These are phyloP conservation scores for Aspergillus hortae DNA, from an alignment of 2,329 filamentous ascomycete species.

Conservation along the genomic window DNA sequence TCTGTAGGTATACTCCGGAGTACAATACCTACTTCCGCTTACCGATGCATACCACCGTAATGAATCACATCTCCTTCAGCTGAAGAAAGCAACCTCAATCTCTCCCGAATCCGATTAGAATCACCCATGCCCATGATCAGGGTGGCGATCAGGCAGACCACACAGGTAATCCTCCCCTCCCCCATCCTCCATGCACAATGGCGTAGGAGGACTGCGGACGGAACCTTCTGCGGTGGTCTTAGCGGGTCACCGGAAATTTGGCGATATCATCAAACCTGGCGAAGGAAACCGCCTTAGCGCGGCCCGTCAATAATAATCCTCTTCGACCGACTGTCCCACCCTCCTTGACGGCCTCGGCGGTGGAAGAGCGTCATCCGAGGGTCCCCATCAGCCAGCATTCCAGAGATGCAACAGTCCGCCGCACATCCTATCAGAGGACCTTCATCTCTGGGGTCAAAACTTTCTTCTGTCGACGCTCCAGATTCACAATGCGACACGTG, in stretches of 20 bases:
- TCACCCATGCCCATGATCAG: neutral
- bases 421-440: too few relatives aligned
- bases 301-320: constrained; percentile 10
- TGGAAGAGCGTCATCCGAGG: neutral
- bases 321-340: constrained; percentile 11
- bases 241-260: constrained; percentile 13
- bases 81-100: neutral
- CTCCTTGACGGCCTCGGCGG: neutral
- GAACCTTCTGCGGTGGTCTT: neutral
- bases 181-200: constrained; percentile 13
- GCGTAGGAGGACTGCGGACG: constrained; percentile 10
- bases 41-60: too few relatives aligned
- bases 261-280: constrained; percentile 1
- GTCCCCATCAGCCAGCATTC: neutral
- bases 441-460: too few relatives aligned
- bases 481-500: too few relatives aligned
- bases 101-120: too few relatives aligned
- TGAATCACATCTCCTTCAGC: neutral
- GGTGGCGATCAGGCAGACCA: neutral
- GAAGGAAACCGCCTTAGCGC: constrained; percentile 12
- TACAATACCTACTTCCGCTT: too few relatives aligned
- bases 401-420: too few relatives aligned
- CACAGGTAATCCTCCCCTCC: constrained; percentile 3
- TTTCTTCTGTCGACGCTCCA: too few relatives aligned
- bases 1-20: neutral